Evolutionary conservation across 257 asterid species (phyloP), one percentile per base, ranked within the genome.

Genomic region (Solanum stenotomum): DNA sequence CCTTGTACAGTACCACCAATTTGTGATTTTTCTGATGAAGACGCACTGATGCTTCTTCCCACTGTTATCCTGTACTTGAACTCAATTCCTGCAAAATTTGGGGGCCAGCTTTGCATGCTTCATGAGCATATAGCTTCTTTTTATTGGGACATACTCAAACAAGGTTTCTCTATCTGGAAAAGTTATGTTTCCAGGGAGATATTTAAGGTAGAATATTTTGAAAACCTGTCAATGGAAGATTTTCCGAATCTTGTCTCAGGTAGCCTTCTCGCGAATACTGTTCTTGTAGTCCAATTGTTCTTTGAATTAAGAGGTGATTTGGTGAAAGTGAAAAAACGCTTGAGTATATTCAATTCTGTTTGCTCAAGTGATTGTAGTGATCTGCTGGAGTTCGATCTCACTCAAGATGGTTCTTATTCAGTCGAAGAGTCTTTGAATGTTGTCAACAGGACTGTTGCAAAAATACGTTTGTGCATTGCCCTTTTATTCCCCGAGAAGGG

Each of bases 221-320:
- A 89, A 59, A 79, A 89, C 68, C 90, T 86, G 90, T 91, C 95
- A 40, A 74, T 79, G 85, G 94, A 92, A 91, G 95, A 92, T 79
- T 90, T 90, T 89, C 78, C 75, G 35, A 85, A 91, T 91, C 84
- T 92, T 89, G 85, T 96, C 90, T 92, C 93, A 4, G 86, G 87
- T 82, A 95, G 96, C 92, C 95, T 93, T 91, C 97, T 96, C 46
- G 97, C 95, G 31, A 93, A 89, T 92, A 93, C 97, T 81, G 90
- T 94, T 81, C 88, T 86, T 85, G 88, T 94, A 93, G 87, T 89
- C 86, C 93, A 79, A 42, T 91, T 89, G 63, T 88, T 89, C 91
- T 90, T 95, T 88, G 87, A 86, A 81, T 67, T 76, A 77, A 89
- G 91, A 72, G 94, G 93, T 70, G 89, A 91, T 67, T 87, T 67